Conservation (phyloP, 2,329 filamentous ascomycete genomes). For the Chaetomiaceae sp. region DNA sequence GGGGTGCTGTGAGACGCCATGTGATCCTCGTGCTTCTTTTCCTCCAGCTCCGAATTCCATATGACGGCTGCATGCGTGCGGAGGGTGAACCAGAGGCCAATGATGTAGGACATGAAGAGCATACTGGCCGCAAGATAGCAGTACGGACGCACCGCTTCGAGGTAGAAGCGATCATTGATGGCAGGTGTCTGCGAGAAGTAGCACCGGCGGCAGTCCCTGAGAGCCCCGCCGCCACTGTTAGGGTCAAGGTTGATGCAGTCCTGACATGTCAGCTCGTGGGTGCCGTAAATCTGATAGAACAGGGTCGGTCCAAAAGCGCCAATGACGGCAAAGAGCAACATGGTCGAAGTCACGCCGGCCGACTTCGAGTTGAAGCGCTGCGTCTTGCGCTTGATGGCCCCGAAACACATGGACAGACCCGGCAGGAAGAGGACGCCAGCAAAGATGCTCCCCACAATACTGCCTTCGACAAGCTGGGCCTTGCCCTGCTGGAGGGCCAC, state of each 20-base stretch:
- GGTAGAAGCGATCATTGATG: conserved; percentile 81
- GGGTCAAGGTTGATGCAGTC: conserved; percentile 49
- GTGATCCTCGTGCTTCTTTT: conserved; percentile 62
- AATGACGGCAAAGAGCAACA: conserved; percentile 94
- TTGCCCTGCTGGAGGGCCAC: conserved; percentile 91
- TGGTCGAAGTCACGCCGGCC: conserved; percentile 93
- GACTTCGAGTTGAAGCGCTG: conserved; percentile 97
- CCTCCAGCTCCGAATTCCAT: conserved; percentile 81
- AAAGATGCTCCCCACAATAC: conserved; percentile 96
- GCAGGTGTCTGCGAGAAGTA: conserved; percentile 88
- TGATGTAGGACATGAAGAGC: conserved; percentile 87
- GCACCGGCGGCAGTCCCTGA: conserved; percentile 80
- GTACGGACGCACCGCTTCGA: conserved; percentile 86
- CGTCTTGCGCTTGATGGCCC: conserved; percentile 94
- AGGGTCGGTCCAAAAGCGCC: conserved; percentile 92
- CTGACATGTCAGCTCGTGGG: conserved; percentile 87
- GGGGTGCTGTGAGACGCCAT: conserved; percentile 28
- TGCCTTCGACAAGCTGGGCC: conserved; percentile 87
- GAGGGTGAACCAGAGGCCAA: conserved; percentile 92
- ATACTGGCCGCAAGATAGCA: conserved; percentile 82
- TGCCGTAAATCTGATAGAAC: conserved; percentile 98
- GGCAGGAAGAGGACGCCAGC: conserved; percentile 92
- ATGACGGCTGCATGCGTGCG: conserved; percentile 95
- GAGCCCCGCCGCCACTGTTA: conserved; percentile 33
- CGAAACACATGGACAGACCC: conserved; percentile 97